Evolutionary conservation across 257 asterid species (phyloP), one percentile per base, ranked within the genome.

Genomic region (Solanum boliviense): DNA sequence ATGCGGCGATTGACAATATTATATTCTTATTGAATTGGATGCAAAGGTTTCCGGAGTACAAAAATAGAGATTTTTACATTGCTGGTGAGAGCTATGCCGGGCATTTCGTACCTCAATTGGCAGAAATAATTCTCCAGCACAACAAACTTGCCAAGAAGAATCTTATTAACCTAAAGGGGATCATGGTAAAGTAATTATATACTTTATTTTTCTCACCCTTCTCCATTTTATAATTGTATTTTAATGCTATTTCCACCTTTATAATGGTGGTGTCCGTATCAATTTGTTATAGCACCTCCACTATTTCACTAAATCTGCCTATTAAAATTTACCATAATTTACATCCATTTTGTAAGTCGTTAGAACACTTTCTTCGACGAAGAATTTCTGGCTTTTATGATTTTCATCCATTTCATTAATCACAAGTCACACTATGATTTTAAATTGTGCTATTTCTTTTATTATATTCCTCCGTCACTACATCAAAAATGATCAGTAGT

Each of bases 51-150:
- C 89, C 92, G 0, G 56, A 90, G 36, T 90, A 88, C 58, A 89
- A 84, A 4, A 85, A 78, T 5, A 88, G 88, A 9, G 89, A 87
- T 25, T 90, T 91, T 81, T 91, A 91, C 32, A 89, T 91, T 31
- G 35, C 90, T 16, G 93, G 93, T 25, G 93, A 90, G 83, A 91
- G 93, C 81, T 92, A 92, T 38, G 94, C 92, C 3, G 94, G 94
- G 1, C 92, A 90, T 15, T 92, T 88, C 68, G 92, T 90, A 38
- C 93, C 94, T 41, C 91, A 92, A 73, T 91, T 92, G 27, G 93
- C 92, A 5, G 84, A 91, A 46, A 2, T 84, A 12, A 91, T 92
- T 21, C 88, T 87, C 13, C 88, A 89, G 6, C 73, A 84, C 60
- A 92, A 91, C 68, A 86, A 78, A 76, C 35, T 67, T 36, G 87